Conservation (phyloP, 2,329 filamentous ascomycete genomes). For the Emericellopsis cladophorae region DNA sequence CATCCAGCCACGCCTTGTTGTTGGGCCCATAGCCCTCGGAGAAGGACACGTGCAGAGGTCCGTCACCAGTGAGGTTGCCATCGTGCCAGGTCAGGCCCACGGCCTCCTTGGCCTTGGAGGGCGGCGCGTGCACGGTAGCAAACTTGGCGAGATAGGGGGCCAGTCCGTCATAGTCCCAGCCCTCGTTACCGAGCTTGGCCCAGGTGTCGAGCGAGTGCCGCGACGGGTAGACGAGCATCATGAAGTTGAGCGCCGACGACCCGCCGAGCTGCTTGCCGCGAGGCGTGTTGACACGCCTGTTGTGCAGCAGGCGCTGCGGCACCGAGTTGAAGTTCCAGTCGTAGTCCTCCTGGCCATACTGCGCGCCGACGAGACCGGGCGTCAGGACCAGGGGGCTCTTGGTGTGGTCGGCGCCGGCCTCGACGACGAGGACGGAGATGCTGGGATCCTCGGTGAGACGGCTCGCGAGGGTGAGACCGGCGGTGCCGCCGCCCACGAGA, state of each 20-base stretch:
- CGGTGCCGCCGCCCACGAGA: constrained; percentile 24
- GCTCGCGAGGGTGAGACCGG: constrained; percentile 23
- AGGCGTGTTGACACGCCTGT: constrained; percentile 7
- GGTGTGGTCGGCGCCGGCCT: constrained; percentile 1
- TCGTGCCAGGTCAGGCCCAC: constrained; percentile 18
- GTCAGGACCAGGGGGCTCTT: constrained; percentile 1
- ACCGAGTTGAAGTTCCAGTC: constrained; percentile 2
- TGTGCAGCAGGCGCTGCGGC: constrained; percentile 3
- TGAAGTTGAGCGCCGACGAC: constrained; percentile 14
- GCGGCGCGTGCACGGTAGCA: constrained; percentile 14
- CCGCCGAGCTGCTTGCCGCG: constrained; percentile 12
- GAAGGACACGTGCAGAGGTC: constrained; percentile 23
- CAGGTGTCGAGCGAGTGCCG: constrained; percentile 11
- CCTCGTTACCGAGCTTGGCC: constrained; percentile 5
- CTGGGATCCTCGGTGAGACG: constrained; percentile 17
- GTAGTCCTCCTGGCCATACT: constrained; percentile 1
- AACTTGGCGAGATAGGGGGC: constrained; percentile 21
- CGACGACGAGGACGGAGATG: neutral
- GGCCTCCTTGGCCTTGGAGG: constrained; percentile 11
- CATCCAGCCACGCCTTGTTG: constrained; percentile 22
- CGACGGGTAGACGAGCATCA: constrained; percentile 8
- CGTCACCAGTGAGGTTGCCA: constrained; percentile 15
- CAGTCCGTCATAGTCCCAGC: constrained; percentile 16
- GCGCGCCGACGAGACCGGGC: neutral
- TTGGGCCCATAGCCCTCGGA: constrained; percentile 16